Conservation (phyloP, 257 asterid genomes). For the Anisodus acutangulus region DNA sequence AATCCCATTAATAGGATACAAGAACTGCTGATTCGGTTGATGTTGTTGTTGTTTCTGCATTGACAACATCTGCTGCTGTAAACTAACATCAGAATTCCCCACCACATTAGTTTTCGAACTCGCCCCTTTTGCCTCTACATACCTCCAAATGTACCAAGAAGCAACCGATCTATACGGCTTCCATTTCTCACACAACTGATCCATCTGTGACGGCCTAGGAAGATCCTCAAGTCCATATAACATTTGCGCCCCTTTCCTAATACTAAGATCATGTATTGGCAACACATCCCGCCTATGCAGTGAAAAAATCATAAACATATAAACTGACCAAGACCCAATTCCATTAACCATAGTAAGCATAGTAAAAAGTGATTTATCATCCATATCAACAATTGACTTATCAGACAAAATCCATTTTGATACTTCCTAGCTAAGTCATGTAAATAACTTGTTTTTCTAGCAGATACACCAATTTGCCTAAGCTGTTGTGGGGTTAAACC, state of each 20-base stretch:
- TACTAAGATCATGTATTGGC: conserved; percentile 90
- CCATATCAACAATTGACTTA: conserved; percentile 81
- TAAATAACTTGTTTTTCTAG: conserved; percentile 87
- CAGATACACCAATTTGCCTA: conserved; percentile 87
- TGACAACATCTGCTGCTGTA: conserved; percentile 70
- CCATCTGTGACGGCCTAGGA: conserved; percentile 95
- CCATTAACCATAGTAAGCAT: conserved; percentile 98
- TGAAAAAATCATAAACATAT: conserved; percentile 94
- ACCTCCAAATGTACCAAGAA: conserved; percentile 97
- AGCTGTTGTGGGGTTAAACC: conserved; percentile 74
- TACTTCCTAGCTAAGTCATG: conserved; percentile 85
- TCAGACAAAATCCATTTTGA: conserved; percentile 79
- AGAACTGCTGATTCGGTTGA: conserved; percentile 65
- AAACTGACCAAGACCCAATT: conserved; percentile 97
- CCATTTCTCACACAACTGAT: conserved; percentile 92
- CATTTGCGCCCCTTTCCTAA: conserved; percentile 87
- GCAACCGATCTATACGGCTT: conserved; percentile 94
- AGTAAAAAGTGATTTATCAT: conserved; percentile 82
- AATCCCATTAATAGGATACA: conserved; percentile 77
- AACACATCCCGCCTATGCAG: conserved; percentile 92
- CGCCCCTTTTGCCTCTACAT: conserved; percentile 68
- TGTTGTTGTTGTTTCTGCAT: conserved; percentile 58
- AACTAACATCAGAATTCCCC: conserved; percentile 47
- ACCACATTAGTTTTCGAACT: conserved; percentile 41
- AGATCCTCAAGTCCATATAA: conserved; percentile 80